Conservation (phyloP, 768 basidiomycete genomes). For the Hirschioporus abietinus region DNA sequence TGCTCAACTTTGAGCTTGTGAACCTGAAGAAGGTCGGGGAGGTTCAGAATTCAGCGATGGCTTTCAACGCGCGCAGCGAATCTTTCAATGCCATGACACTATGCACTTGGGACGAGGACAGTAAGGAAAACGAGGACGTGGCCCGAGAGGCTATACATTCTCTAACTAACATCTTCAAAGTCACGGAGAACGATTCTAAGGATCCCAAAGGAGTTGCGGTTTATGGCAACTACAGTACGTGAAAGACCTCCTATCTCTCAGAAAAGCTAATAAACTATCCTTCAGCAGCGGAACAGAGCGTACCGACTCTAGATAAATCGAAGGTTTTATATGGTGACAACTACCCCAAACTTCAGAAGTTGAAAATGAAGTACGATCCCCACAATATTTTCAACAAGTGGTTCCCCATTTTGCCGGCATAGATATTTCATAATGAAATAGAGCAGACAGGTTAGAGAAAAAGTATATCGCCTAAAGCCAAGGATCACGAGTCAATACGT, state of each 20-base stretch:
- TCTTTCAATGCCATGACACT: background rate
- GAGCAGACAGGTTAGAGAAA: background rate
- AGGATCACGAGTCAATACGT: background rate
- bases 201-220: background rate
- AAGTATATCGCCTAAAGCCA: background rate
- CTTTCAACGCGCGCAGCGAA: conserved; percentile 32
- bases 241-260: background rate
- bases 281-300: conserved; percentile 5
- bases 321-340: conserved; percentile 13
- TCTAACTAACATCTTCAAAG: background rate
- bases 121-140: background rate
- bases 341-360: conserved; percentile 15
- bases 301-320: conserved; percentile 1
- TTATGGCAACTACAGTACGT: background rate
- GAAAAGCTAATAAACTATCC: background rate
- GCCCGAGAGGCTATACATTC: background rate
- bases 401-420: conserved; percentile 16
- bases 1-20: conserved; percentile 36
- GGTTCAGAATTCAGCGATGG: conserved; percentile 27
- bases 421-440: background rate
- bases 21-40: conserved; percentile 31
- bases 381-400: conserved; percentile 16
- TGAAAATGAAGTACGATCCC: conserved; percentile 19
- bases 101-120: background rate
- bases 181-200: too few relatives aligned